A percentile compares a stretch with the other conserved stretches of the same genome.
Evolutionary conservation across 106 monocot species (phyloP).

Genomic region (Triglochin maritima): DNA sequence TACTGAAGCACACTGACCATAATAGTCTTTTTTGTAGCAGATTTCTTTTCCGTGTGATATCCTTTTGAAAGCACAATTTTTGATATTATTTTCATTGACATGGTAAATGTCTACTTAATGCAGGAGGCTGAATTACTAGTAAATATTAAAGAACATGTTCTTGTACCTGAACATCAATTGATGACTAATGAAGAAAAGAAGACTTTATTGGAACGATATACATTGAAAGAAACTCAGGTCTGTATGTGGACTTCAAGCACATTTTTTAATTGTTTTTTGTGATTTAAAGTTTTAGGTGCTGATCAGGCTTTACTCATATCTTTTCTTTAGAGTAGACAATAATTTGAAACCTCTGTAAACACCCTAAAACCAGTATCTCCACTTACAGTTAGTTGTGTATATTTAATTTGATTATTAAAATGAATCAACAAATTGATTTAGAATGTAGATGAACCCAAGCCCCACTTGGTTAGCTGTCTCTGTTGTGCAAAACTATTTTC

Average conservation of each 20-base stretch:
- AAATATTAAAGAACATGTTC: constrained; percentile 27
- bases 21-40: too few relatives aligned
- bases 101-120: not conserved
- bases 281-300: not conserved
- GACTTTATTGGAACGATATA: constrained; percentile 21
- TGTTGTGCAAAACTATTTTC: too few relatives aligned
- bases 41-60: too few relatives aligned
- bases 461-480: not conserved
- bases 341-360: too few relatives aligned
- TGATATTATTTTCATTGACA: too few relatives aligned
- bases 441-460: too few relatives aligned
- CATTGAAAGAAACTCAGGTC: constrained; percentile 21
- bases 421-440: too few relatives aligned
- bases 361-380: too few relatives aligned
- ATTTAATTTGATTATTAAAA: too few relatives aligned
- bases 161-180: constrained; percentile 27
- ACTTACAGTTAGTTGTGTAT: too few relatives aligned
- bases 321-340: not conserved
- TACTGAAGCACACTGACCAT: too few relatives aligned
- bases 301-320: not conserved
- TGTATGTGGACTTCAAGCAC: not conserved
- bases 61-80: too few relatives aligned
- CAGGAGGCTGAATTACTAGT: constrained; percentile 30
- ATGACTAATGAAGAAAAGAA: constrained; percentile 33
- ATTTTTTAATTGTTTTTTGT: not conserved